phyloP scores from a whole-genome alignment of 75 land plant genomes.

The Selaginella moellendorffii region DNA sequence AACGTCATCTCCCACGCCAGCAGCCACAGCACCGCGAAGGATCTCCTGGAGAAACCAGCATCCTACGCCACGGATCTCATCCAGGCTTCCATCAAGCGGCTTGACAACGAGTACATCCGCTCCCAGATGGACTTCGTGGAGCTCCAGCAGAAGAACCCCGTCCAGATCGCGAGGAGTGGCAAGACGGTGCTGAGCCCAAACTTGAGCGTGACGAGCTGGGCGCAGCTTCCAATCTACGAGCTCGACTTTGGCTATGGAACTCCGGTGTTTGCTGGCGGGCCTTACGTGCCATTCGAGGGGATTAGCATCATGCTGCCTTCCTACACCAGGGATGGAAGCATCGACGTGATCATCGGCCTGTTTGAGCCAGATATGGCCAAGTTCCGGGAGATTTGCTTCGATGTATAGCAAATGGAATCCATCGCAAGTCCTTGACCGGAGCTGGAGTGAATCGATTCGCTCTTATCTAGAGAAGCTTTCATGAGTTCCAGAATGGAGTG shows the following conservation, averaged over 20 bases:
- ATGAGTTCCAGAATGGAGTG: too few species aligned
- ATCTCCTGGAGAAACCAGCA: constrained; percentile 21
- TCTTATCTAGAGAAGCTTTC: too few species aligned
- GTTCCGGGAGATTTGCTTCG: neutral
- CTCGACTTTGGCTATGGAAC: constrained; percentile 15
- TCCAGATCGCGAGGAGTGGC: constrained; percentile 12
- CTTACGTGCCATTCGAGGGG: neutral
- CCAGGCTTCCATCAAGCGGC: constrained; percentile 19
- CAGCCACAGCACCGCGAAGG: constrained; percentile 18
- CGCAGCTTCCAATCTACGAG: constrained; percentile 7
- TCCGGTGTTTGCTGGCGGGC: constrained; percentile 7
- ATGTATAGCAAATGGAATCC: constrained; percentile 3
- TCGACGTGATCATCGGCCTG: constrained; percentile 1
- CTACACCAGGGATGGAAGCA: neutral
- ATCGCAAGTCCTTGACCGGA: too few species aligned
- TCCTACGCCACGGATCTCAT: constrained; percentile 25
- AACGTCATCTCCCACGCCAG: constrained; percentile 43
- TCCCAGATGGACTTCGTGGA: constrained; percentile 51
- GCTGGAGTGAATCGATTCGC: too few species aligned
- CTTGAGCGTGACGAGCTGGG: constrained; percentile 16
- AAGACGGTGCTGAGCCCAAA: constrained; percentile 19
- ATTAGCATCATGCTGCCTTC: neutral
- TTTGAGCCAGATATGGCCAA: neutral
- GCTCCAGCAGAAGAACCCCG: constrained; percentile 20
- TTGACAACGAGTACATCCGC: constrained; percentile 31